Evolutionary conservation across 805 yeast genomes (phyloP).

Genomic region (Saccharomycopsis babjevae): DNA sequence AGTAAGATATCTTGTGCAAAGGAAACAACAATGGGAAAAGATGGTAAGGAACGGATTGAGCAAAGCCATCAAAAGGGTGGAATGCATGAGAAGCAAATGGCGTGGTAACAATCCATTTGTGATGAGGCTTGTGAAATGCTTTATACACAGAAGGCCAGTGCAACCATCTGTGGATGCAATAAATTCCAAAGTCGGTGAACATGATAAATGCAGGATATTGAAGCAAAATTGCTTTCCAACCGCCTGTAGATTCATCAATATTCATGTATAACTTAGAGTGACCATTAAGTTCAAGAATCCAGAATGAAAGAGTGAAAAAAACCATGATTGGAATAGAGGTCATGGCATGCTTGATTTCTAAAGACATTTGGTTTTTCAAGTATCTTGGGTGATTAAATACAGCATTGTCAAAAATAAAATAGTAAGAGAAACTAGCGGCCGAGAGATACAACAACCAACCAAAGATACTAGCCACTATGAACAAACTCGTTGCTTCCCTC

Average conservation of each 20-base stretch:
- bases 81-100: conserved; percentile 98
- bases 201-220: conserved; percentile 76
- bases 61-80: conserved; percentile 96
- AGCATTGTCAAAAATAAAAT: conserved; percentile 72
- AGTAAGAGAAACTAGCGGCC: conserved; percentile 69
- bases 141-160: conserved; percentile 91
- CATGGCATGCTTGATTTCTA: conserved; percentile 72
- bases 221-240: conserved; percentile 49
- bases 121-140: conserved; percentile 89
- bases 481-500: conserved; percentile 62
- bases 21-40: conserved; percentile 88
- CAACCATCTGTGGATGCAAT: conserved; percentile 82
- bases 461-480: conserved; percentile 61
- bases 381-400: conserved; percentile 94
- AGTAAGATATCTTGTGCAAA: conserved; percentile 75
- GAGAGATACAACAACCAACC: conserved; percentile 77
- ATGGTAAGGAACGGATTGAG: conserved; percentile 90
- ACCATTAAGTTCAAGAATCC: conserved; percentile 74
- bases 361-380: conserved; percentile 81
- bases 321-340: conserved; percentile 89
- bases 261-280: conserved; percentile 68
- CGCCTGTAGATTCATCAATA: conserved; percentile 52
- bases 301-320: conserved; percentile 79
- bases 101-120: conserved; percentile 97
- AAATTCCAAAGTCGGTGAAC: conserved; percentile 91